These are phyloP conservation scores for Cytospora schulzeri DNA, from an alignment of 2,329 filamentous ascomycete genomes.

Conservation along the genomic window DNA sequence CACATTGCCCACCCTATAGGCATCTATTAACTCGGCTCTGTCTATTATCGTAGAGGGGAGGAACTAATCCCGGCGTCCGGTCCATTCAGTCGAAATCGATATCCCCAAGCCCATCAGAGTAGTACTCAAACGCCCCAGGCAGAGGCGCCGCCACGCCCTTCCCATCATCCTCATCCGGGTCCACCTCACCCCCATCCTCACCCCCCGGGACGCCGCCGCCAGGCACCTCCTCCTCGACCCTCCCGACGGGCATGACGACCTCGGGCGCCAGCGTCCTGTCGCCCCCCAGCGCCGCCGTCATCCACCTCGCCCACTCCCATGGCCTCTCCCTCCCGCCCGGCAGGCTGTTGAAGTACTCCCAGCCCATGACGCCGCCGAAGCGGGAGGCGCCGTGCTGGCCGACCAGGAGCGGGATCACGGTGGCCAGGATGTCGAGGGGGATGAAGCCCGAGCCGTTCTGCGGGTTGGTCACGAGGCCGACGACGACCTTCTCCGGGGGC, in stretches of 20 bases:
- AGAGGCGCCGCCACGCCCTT: constrained; percentile 30
- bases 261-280: constrained; percentile 30
- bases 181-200: constrained; percentile 18
- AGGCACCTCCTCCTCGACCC: constrained; percentile 19
- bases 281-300: constrained; percentile 49
- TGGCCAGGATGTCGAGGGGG: constrained; percentile 56
- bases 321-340: constrained; percentile 61
- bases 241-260: constrained; percentile 23
- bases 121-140: constrained; percentile 37
- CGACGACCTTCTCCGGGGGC: constrained; percentile 67
- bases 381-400: constrained; percentile 56
- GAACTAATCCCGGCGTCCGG: not conserved
- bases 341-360: constrained; percentile 80
- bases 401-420: constrained; percentile 58
- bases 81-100: constrained; percentile 5
- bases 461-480: constrained; percentile 75
- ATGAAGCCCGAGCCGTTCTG: constrained; percentile 70
- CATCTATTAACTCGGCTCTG: not conserved
- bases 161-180: constrained; percentile 33
- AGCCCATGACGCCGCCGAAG: constrained; percentile 82
- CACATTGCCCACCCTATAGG: not conserved
- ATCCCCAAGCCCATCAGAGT: constrained; percentile 32
- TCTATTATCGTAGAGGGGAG: not conserved
- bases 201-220: not conserved
- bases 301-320: constrained; percentile 73